Evolutionary conservation across 2,329 filamentous ascomycete species (phyloP), one percentile per base, ranked within the genome.

Genomic region (Aspergillus pseudoglaucus): DNA sequence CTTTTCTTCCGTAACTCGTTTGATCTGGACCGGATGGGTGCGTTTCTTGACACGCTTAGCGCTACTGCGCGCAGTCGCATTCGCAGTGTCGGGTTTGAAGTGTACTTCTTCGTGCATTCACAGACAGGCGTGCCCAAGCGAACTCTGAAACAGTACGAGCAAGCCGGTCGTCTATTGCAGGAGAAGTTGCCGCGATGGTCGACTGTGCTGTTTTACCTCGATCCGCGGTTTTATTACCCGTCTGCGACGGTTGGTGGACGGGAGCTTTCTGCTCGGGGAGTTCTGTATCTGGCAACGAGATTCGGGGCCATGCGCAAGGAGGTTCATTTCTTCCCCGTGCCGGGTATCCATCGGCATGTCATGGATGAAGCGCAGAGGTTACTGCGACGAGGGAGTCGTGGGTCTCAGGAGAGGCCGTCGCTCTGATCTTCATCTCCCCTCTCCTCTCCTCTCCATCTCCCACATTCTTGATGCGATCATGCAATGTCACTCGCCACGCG

Each of bases 1-100:
- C 58, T 68, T 1, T 68, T 67, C 53, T 66, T 68, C 53, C 59
- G 57, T 17, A 65, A 68, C 45, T 58, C 61, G 2, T 64, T 67
- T 50, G 57, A 65, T 40, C 54, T 64, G 3, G 57, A 63, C 47
- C 59, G 55, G 2, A 45, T 67, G 3, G 59, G 51, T 3, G 53
- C 53, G 1, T 67, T 68, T 51, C 58, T 68, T 3, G 60, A 65
- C 33, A 67, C 61, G 0, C 53, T 68, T 2, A 67, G 64, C 44
- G 42, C 52, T 2, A 65, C 61, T 3, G 64, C 65, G 1, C 59
- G 61, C 17, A 45, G 40, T 2, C 58, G 58, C 20, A 64, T 67
- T 44, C 64, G 61, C 46, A 65, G 59, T 43, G 60, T 68, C 25
- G 65, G 65, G 12, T 68, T 68, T 42, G 65, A 68, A 53, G 43